Conservation (phyloP, 208 protist genomes). For the Strigomonas culicis region DNA sequence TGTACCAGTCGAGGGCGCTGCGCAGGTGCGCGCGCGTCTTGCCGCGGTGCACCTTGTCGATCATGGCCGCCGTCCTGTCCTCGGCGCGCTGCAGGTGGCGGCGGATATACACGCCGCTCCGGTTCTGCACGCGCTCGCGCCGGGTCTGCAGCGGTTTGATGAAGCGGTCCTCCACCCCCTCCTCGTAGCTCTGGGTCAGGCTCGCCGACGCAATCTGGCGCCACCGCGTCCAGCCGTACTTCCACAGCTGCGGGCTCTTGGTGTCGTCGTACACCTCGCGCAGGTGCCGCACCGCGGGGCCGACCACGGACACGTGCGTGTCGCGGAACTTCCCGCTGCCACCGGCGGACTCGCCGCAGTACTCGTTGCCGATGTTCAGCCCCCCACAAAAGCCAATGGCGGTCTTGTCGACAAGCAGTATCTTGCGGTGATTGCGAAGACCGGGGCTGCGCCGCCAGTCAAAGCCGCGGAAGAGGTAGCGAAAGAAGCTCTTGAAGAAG, state of each 20-base stretch:
- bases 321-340: conserved; percentile 85
- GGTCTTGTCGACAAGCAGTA: conserved; percentile 73
- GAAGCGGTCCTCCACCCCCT: conserved; percentile 28
- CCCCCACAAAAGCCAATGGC: conserved; percentile 89
- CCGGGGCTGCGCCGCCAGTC: conserved; percentile 78
- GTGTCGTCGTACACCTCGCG: conserved; percentile 84
- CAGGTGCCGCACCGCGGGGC: conserved; percentile 74
- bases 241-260: conserved; percentile 79
- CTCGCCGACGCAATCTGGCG: conserved; percentile 74
- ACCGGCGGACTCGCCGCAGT: conserved; percentile 64
- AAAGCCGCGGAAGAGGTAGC: conserved; percentile 68
- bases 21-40: too few relatives aligned
- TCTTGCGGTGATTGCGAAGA: conserved; percentile 91
- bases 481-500: conserved; percentile 66
- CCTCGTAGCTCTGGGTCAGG: conserved; percentile 34
- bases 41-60: not conserved
- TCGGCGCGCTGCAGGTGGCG: conserved; percentile 42
- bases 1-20: too few relatives aligned
- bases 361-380: conserved; percentile 92
- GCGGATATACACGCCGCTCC: conserved; percentile 35
- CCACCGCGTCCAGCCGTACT: conserved; percentile 71
- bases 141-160: conserved; percentile 20
- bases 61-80: conserved; percentile 9
- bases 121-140: conserved; percentile 17
- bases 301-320: conserved; percentile 74